Percentiles rank a stretch among this genome's conserved stretches.
These are phyloP conservation scores for Capsicum pubescens DNA, from an alignment of 257 asterid genomes.

Conservation along the genomic window DNA sequence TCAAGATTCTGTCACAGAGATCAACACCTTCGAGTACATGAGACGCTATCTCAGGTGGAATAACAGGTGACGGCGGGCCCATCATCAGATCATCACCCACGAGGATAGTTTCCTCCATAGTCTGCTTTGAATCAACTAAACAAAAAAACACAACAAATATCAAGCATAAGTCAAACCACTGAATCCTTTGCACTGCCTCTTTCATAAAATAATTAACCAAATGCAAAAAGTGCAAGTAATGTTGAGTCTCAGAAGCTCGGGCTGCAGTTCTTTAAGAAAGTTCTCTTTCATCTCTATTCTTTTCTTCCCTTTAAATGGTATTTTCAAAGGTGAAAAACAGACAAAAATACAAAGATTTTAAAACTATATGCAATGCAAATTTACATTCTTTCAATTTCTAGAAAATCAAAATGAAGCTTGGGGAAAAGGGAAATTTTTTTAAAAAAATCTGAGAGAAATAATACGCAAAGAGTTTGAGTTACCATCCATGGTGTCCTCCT, in stretches of 20 bases:
- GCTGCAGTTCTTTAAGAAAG: background rate
- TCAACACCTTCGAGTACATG: conserved; percentile 94
- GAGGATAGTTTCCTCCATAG: conserved; percentile 94
- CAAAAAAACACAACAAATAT: conserved; percentile 22
- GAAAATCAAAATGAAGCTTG: too few species aligned
- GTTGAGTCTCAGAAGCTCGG: conserved; percentile 6
- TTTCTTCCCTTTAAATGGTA: background rate
- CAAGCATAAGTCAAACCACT: conserved; percentile 9
- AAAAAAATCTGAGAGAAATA: background rate
- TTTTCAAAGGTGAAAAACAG: background rate
- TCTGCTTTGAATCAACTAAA: conserved; percentile 83
- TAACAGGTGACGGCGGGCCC: conserved; percentile 92
- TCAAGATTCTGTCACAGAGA: conserved; percentile 85
- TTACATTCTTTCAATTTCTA: too few species aligned
- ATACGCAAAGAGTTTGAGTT: conserved; percentile 24
- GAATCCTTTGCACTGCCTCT: conserved; percentile 3
- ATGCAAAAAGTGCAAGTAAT: background rate
- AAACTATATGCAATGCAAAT: background rate
- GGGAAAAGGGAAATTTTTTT: too few species aligned
- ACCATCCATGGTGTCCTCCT: conserved; percentile 61
- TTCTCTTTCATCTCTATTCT: background rate
- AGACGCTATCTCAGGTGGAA: conserved; percentile 95
- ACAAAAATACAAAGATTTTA: background rate
- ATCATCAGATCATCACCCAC: conserved; percentile 98
- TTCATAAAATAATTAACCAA: background rate